Base-by-base conservation (phyloP, 1,284 basidiomycete genomes). In the Ganoderma multipileum region DNA sequence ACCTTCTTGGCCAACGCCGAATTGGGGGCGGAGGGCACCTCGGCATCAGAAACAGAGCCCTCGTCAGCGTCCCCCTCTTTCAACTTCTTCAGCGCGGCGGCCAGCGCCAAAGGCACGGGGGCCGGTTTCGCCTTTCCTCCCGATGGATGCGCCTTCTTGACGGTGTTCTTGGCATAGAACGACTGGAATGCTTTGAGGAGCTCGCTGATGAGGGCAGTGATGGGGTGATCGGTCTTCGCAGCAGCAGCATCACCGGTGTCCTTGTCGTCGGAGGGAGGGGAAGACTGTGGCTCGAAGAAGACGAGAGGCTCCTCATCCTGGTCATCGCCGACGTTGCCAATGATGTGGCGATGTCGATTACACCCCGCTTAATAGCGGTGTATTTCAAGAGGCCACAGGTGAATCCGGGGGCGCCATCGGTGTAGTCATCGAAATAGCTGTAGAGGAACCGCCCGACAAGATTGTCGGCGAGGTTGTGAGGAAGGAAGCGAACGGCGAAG, bases 351-450 rank as follows among this genome's bases (percentile, higher is more conserved):
- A 50, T 2, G 23, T 50, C 47, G 3, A 50, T 14, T 9, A 50
- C 11, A 1, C 47, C 47, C 23, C 23, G 47, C 9, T 11, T 50
- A 23, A 50, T 26, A 50, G 47, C 47, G 14, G 26, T 50, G 47
- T 50, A 50, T 23, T 50, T 50, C 9, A 3, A 9, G 3, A 2
- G 23, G 11, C 47, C 47, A 23, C 47, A 50, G 2, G 2, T 50
- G 47, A 12, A 50, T 2, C 47, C 47, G 4, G 8, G 11, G 23
- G 5, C 8, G 23, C 47, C 47, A 23, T 50, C 47, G 0, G 23
- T 50, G 23, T 50, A 54, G 23, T 20, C 42, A 23, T 72, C 68
- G 64, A 71, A 72, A 55, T 64, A 72, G 30, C 20, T 16, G 54
- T 9, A 3, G 38, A 72, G 30, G 47, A 69, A 67, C 2, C 23